phyloP scores from a whole-genome alignment of 2,329 filamentous ascomycete genomes.

The Pseudogymnoascus sp. region DNA sequence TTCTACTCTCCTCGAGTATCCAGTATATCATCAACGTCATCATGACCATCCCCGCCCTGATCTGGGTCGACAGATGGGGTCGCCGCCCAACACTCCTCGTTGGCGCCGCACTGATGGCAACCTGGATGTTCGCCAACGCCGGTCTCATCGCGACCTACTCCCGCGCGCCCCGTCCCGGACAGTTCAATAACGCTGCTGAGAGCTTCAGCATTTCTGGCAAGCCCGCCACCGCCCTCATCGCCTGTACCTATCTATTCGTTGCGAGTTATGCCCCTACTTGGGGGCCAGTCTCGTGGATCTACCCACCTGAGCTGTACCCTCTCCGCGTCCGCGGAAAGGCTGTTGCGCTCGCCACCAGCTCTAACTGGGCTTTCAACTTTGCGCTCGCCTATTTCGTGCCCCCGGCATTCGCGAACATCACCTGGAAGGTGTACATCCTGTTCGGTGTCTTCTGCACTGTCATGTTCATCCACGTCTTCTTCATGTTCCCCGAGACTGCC shows the following conservation, averaged over 20 bases:
- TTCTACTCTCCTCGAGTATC: slow-evolving; percentile 58
- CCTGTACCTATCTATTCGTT: slow-evolving; percentile 57
- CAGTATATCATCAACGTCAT: slow-evolving; percentile 73
- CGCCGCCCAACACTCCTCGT: slow-evolving; percentile 59
- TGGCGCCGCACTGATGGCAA: slow-evolving; percentile 43
- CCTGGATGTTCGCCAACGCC: slow-evolving; percentile 38
- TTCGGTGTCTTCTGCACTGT: slow-evolving; percentile 44
- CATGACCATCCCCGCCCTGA: slow-evolving; percentile 67
- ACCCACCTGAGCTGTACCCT: slow-evolving; percentile 40
- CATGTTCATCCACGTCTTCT: slow-evolving; percentile 43
- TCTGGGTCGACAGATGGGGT: slow-evolving; percentile 69
- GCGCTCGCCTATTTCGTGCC: slow-evolving; percentile 41
- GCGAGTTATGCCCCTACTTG: slow-evolving; percentile 40
- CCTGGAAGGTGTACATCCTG: slow-evolving; percentile 44
- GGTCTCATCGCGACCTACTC: slow-evolving; percentile 38
- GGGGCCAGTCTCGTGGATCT: slow-evolving; percentile 38
- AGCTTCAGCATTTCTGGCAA: slow-evolving; percentile 40
- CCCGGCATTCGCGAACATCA: slow-evolving; percentile 36
- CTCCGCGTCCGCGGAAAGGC: slow-evolving; percentile 43
- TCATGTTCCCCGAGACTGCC: slow-evolving; percentile 48
- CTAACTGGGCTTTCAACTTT: slow-evolving; percentile 44
- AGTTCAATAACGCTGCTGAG: slow-evolving; percentile 34
- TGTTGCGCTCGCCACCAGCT: slow-evolving; percentile 42
- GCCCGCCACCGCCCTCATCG: slow-evolving; percentile 50
- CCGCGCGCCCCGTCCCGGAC: slow-evolving; percentile 25